These are phyloP conservation scores for Tolypocladium inflatum DNA, from an alignment of 2,329 filamentous ascomycete species.

Conservation along the genomic window DNA sequence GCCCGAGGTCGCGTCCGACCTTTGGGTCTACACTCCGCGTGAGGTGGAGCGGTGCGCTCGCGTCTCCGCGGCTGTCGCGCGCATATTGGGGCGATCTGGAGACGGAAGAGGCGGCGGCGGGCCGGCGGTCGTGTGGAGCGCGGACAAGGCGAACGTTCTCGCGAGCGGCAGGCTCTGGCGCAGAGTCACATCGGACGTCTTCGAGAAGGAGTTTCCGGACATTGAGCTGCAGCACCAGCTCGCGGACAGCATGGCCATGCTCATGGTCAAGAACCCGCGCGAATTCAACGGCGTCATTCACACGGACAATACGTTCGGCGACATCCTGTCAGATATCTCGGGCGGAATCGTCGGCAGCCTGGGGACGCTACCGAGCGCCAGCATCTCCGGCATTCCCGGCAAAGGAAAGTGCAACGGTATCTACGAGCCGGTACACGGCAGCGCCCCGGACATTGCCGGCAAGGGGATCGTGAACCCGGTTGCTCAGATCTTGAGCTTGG, in stretches of 20 bases:
- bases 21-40: constrained; percentile 33
- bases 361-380: constrained; percentile 34
- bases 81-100: constrained; percentile 15
- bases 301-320: constrained; percentile 38
- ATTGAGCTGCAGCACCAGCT: constrained; percentile 34
- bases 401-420: constrained; percentile 51
- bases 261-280: constrained; percentile 36
- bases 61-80: constrained; percentile 34
- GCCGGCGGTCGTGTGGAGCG: constrained; percentile 33
- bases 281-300: constrained; percentile 37
- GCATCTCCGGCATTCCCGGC: constrained; percentile 30
- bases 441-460: constrained; percentile 64
- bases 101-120: constrained; percentile 16
- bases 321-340: constrained; percentile 35
- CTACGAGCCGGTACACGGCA: constrained; percentile 70
- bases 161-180: constrained; percentile 41
- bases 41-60: constrained; percentile 38
- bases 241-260: constrained; percentile 36
- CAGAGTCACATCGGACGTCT: constrained; percentile 27
- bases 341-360: constrained; percentile 36
- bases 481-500: constrained; percentile 60
- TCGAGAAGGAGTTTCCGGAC: constrained; percentile 31
- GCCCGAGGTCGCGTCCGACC: constrained; percentile 32
- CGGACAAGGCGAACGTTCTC: constrained; percentile 44
- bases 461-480: constrained; percentile 65